phyloP scores from a whole-genome alignment of 192 early-diverging fungal species.

The Pilaira anomala region DNA sequence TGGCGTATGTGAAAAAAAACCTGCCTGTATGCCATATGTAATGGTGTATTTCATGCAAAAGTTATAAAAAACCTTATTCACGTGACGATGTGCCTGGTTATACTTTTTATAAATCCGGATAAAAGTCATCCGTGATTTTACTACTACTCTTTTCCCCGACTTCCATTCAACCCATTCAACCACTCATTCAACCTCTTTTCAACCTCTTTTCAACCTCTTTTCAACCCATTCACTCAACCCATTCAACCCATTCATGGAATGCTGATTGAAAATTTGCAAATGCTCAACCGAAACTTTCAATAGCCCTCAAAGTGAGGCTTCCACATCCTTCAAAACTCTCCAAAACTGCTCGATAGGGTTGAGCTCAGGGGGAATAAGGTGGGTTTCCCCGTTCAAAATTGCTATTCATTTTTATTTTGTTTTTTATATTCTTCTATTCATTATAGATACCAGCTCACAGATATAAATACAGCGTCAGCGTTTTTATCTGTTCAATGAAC shows the following conservation, averaged over 20 bases:
- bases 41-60: no score
- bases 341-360: slow-evolving; percentile 24
- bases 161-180: neutral
- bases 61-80: no score
- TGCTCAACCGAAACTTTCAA: slow-evolving; percentile 10
- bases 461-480: neutral
- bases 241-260: slow-evolving; percentile 2
- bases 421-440: no score
- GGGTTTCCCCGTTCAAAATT: neutral
- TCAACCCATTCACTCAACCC: neutral
- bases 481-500: neutral
- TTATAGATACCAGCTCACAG: no score
- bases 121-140: no score
- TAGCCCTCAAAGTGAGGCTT: slow-evolving; percentile 3
- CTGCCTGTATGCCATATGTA: no score
- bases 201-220: no score
- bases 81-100: no score
- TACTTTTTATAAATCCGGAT: no score
- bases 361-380: slow-evolving; percentile 22
- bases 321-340: slow-evolving; percentile 9
- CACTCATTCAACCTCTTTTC: neutral
- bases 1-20: no score
- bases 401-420: neutral
- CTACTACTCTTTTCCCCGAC: no score
- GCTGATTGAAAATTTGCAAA: slow-evolving; percentile 3